Percentiles rank a stretch among this genome's conserved stretches.
Conservation (phyloP, 1,284 basidiomycete genomes). For the Amylostereum areolatum region DNA sequence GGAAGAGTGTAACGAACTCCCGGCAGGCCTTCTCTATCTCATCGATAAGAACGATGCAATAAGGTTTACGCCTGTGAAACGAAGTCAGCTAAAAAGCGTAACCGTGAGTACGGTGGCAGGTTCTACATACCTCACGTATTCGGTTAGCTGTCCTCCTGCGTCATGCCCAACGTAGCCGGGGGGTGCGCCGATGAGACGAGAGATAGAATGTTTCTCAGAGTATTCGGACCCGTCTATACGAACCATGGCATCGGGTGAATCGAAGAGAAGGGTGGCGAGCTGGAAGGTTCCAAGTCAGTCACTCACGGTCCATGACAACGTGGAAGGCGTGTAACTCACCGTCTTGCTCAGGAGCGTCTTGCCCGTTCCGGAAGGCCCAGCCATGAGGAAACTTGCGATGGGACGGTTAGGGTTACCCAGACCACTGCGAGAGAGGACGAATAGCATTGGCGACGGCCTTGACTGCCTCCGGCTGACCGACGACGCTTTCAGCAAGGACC, state of each 20-base stretch:
- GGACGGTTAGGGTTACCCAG: slow-evolving; percentile 80
- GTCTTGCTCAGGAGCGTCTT: slow-evolving; percentile 89
- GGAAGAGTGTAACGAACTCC: slow-evolving; percentile 87
- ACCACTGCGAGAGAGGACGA: slow-evolving; percentile 84
- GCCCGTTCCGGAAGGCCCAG: slow-evolving; percentile 88
- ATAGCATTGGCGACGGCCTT: slow-evolving; percentile 90
- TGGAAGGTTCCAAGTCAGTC: slow-evolving; percentile 24
- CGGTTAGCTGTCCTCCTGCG: slow-evolving; percentile 85
- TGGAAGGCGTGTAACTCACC: slow-evolving; percentile 35
- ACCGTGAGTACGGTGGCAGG: neutral
- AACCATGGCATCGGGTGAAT: slow-evolving; percentile 87
- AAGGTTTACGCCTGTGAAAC: slow-evolving; percentile 63
- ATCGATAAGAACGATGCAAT: slow-evolving; percentile 76
- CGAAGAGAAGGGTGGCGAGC: slow-evolving; percentile 85
- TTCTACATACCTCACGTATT: slow-evolving; percentile 44
- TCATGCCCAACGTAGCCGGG: slow-evolving; percentile 93
- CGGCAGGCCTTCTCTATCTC: slow-evolving; percentile 89
- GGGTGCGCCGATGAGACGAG: slow-evolving; percentile 85
- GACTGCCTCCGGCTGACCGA: slow-evolving; percentile 89
- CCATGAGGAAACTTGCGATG: slow-evolving; percentile 90
- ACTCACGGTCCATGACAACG: neutral
- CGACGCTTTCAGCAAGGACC: slow-evolving; percentile 61
- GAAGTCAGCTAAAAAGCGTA: neutral
- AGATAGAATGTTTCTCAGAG: slow-evolving; percentile 90
- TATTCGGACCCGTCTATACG: slow-evolving; percentile 91